Evolutionary conservation across 2,329 filamentous ascomycete species (phyloP), one percentile per base, ranked within the genome.

Genomic region (Fusarium fracticaudum): DNA sequence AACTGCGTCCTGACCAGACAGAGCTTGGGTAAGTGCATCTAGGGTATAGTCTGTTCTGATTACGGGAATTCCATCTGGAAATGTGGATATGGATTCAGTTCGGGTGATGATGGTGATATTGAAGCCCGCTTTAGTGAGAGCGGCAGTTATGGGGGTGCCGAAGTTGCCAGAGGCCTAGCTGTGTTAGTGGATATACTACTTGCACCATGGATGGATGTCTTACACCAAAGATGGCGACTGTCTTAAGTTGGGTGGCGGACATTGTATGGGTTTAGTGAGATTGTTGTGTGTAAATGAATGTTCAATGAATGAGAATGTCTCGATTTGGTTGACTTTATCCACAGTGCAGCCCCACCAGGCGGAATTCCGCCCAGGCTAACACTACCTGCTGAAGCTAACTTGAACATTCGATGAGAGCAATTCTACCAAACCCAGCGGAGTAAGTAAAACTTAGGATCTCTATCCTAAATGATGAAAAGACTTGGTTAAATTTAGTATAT

Each of bases 151-250:
- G 20, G 72, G 72, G 2, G 69, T 58, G 35, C 72, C 72, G 14
- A 74, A 75, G 53, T 75, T 75, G 7, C 72, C 72, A n/a, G 72
- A 70, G 13, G 72, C 72, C 72, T 74, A 9, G 11, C 9, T 17
- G 22, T 2, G 24, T 74, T 58, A 75, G 64, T 38, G 3, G 26
- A n/a, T 24, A 3, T 0, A 10, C 2, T 1, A 6, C 2, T 11
- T 14, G 2, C 10, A 8, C 2, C 10, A 8, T 3, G 22, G 5
- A 6, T 4, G 10, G 5, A 6, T 15, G 3, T 0, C 60, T 51
- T 72, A 74, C 72, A 41, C 72, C 72, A 18, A 75, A 74, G 2
- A 75, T 29, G 15, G 48, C 60, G 11, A 74, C 58, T 59, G 59
- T 74, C 0, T 29, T 60, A 3, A 75, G 24, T 31, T 33, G 29